Conservation (phyloP, 108 stramenopile species). For the Chaetoceros tenuissimus region DNA sequence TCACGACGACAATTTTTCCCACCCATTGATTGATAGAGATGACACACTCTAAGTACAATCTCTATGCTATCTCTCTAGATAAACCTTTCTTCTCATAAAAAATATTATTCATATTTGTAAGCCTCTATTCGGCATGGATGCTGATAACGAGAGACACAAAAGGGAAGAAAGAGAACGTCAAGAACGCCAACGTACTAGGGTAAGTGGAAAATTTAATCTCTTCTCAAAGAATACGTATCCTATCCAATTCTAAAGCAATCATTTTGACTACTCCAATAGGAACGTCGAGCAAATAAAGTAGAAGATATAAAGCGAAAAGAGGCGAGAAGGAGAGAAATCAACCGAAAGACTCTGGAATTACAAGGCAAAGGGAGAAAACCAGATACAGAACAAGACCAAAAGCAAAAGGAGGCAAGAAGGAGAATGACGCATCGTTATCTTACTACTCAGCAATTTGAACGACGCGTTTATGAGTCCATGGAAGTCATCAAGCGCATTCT, state of each 20-base stretch:
- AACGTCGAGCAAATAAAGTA: conserved; percentile 46
- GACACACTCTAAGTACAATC: too few species aligned
- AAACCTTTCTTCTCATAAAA: too few species aligned
- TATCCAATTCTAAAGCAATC: not conserved
- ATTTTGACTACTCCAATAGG: conserved; percentile 19
- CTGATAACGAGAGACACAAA: conserved; percentile 59
- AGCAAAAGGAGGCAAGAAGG: conserved; percentile 66
- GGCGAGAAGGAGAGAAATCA: conserved; percentile 62
- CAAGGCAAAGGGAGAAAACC: conserved; percentile 14
- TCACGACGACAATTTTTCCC: too few species aligned
- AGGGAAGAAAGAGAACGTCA: conserved; percentile 68
- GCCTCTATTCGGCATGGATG: too few species aligned
- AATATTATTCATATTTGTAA: too few species aligned
- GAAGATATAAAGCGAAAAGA: conserved; percentile 58
- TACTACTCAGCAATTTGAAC: too few species aligned
- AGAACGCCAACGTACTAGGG: conserved; percentile 77
- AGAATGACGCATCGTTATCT: conserved; percentile 62
- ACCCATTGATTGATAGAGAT: too few species aligned
- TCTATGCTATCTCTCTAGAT: too few species aligned
- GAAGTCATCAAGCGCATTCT: conserved; percentile 23
- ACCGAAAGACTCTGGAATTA: conserved; percentile 34
- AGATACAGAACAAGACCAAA: conserved; percentile 44
- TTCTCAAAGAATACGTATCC: not conserved
- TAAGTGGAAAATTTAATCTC: conserved; percentile 15
- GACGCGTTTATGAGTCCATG: conserved; percentile 15